Conservation (phyloP, 2,329 filamentous ascomycete species). For the Pseudogymnoascus pannorum region DNA sequence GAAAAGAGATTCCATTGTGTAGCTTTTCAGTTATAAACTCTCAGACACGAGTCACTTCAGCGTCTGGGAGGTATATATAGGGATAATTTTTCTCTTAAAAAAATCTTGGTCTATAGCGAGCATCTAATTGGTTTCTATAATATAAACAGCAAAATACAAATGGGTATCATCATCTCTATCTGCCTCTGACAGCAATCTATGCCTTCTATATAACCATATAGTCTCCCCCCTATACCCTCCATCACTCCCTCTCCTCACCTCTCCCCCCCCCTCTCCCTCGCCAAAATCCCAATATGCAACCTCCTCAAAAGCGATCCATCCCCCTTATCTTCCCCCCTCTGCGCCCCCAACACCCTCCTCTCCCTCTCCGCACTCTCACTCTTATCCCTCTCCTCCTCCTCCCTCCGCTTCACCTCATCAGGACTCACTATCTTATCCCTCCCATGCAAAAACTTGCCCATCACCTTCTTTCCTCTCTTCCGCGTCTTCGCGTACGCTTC, state of each 20-base stretch:
- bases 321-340: constrained; percentile 20
- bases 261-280: constrained; percentile 14
- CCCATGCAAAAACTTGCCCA: constrained; percentile 42
- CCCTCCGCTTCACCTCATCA: constrained; percentile 47
- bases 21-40: not conserved
- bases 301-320: constrained; percentile 34
- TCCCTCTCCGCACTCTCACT: constrained; percentile 51
- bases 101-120: not conserved
- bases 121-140: not conserved
- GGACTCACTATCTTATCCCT: constrained; percentile 56
- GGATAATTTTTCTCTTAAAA: not conserved
- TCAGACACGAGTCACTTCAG: not conserved
- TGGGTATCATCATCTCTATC: not conserved
- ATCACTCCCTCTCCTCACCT: not conserved
- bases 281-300: constrained; percentile 30
- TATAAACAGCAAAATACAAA: not conserved
- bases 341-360: constrained; percentile 32
- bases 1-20: not conserved
- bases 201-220: constrained; percentile 1
- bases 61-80: not conserved
- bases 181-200: not conserved
- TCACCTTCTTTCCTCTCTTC: constrained; percentile 48
- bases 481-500: constrained; percentile 71
- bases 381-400: constrained; percentile 54
- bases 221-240: constrained; percentile 10